Conservation (phyloP, 139 green algal species). For the Dunaliella sp. region DNA sequence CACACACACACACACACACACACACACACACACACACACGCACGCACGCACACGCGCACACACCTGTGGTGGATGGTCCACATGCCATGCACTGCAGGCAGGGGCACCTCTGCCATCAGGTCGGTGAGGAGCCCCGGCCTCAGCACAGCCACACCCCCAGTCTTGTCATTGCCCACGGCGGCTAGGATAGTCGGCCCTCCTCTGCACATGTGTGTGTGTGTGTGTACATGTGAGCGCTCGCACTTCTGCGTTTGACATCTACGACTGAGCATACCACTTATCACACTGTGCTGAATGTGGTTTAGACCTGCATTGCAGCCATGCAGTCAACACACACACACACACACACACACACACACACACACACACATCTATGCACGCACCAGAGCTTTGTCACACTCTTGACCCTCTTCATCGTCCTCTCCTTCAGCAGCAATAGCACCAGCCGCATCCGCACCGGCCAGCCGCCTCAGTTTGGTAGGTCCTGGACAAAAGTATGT, state of each 20-base stretch:
- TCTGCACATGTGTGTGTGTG: slow-evolving; percentile 9
- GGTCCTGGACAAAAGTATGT: neutral
- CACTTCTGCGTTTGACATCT: no score
- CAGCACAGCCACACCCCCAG: slow-evolving; percentile 73
- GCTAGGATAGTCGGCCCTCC: slow-evolving; percentile 45
- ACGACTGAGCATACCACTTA: no score
- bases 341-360: neutral
- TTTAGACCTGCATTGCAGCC: no score
- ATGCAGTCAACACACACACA: neutral
- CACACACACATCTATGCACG: neutral
- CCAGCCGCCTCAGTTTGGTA: neutral
- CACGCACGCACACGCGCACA: neutral
- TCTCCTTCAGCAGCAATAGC: slow-evolving; percentile 7
- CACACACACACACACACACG: neutral
- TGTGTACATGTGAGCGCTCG: no score
- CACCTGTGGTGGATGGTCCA: slow-evolving; percentile 74
- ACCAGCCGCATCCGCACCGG: neutral
- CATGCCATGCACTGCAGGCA: slow-evolving; percentile 50
- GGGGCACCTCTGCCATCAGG: slow-evolving; percentile 72
- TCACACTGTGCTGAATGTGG: no score
- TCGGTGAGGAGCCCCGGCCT: slow-evolving; percentile 67
- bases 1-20: no score
- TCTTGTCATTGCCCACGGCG: slow-evolving; percentile 63
- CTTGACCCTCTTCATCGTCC: slow-evolving; percentile 4
- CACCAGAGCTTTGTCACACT: neutral